A percentile compares a stretch with the other conserved stretches of the same genome.
Conservation (phyloP, 495 filamentous ascomycete genomes). For the Xylaria sp. region DNA sequence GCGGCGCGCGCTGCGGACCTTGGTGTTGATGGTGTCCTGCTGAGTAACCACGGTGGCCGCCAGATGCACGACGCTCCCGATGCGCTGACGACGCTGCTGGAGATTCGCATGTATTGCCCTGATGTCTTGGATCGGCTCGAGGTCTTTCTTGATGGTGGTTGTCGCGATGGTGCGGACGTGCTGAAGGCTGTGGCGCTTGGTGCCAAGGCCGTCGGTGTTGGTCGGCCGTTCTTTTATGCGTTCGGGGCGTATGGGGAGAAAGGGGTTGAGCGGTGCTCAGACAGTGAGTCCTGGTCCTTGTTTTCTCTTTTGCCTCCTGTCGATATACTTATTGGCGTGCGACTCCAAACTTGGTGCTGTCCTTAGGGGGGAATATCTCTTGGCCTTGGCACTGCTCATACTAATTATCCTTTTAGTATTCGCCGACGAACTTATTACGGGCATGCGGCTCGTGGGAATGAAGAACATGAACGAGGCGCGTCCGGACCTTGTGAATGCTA, state of each 20-base stretch:
- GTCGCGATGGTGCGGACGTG: slow-evolving; percentile 84
- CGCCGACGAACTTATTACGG: slow-evolving; percentile 33
- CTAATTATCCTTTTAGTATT: slow-evolving; percentile 32
- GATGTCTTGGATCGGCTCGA: slow-evolving; percentile 76
- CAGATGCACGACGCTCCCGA: slow-evolving; percentile 87
- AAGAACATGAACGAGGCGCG: slow-evolving; percentile 32
- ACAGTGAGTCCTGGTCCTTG: slow-evolving; percentile 34
- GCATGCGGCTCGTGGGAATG: slow-evolving; percentile 39
- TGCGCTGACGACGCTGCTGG: slow-evolving; percentile 83
- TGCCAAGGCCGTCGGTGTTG: slow-evolving; percentile 84
- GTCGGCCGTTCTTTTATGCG: slow-evolving; percentile 83
- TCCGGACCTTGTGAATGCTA: slow-evolving; percentile 41
- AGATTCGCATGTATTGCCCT: slow-evolving; percentile 63
- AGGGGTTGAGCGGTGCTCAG: slow-evolving; percentile 66
- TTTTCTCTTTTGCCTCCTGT: neutral
- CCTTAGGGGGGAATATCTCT: neutral
- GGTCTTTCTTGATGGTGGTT: slow-evolving; percentile 81
- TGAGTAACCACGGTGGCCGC: slow-evolving; percentile 88
- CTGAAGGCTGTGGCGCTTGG: slow-evolving; percentile 86
- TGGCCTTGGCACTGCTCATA: neutral
- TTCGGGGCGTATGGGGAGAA: slow-evolving; percentile 82
- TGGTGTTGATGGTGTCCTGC: slow-evolving; percentile 78
- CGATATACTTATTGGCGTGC: neutral
- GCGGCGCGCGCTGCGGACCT: slow-evolving; percentile 73
- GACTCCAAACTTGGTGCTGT: neutral